Conservation (phyloP, 495 filamentous ascomycete species). For the Diplogelasinospora grovesii region DNA sequence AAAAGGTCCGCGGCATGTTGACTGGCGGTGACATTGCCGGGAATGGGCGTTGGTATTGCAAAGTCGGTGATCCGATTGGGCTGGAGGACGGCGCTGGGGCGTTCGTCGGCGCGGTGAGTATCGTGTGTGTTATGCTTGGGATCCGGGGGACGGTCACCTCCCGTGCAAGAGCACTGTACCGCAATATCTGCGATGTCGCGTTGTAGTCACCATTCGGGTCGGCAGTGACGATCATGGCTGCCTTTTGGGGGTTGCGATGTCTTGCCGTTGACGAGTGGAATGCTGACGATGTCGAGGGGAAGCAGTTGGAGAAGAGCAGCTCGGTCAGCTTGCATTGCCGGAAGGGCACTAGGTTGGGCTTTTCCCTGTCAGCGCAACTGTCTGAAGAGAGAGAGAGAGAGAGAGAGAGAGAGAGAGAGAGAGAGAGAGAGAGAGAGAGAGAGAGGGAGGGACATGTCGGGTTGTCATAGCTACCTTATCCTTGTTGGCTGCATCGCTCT, state of each 20-base stretch:
- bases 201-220: slow-evolving; percentile 94
- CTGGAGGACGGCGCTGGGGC: slow-evolving; percentile 23
- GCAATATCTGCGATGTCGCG: slow-evolving; percentile 89
- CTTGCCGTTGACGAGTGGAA: slow-evolving; percentile 33
- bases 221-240: slow-evolving; percentile 93
- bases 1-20: slow-evolving; percentile 22
- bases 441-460: too few relatives aligned
- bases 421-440: background rate
- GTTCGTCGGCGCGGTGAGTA: slow-evolving; percentile 22
- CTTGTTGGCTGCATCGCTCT: slow-evolving; percentile 67
- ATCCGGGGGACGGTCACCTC: slow-evolving; percentile 90
- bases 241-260: slow-evolving; percentile 64
- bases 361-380: slow-evolving; percentile 17
- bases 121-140: slow-evolving; percentile 58
- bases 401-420: background rate
- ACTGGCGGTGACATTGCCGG: slow-evolving; percentile 19
- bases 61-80: slow-evolving; percentile 28
- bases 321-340: slow-evolving; percentile 96
- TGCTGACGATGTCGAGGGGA: slow-evolving; percentile 59
- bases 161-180: slow-evolving; percentile 87
- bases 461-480: too few relatives aligned
- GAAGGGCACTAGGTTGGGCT: slow-evolving; percentile 80
- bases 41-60: slow-evolving; percentile 23
- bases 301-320: slow-evolving; percentile 91
- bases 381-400: background rate